Percentiles rank a stretch among this genome's conserved stretches.
Evolutionary conservation across 2,329 filamentous ascomycete genomes (phyloP).

Genomic region (Penicillium sp.): DNA sequence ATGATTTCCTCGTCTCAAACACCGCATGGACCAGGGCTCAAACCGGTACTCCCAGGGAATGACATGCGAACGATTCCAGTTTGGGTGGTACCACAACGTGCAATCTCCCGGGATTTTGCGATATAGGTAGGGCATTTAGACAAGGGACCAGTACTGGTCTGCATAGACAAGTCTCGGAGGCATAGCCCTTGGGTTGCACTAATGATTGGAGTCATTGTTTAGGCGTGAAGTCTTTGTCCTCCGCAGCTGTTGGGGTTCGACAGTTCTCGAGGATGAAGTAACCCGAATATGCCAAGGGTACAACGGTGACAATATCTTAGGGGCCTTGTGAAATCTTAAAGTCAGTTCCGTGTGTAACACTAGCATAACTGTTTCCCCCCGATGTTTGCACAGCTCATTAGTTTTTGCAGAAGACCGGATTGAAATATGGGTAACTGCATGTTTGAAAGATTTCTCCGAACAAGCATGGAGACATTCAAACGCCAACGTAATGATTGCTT

Average conservation of each 20-base stretch:
- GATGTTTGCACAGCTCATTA: neutral
- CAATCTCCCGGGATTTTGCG: neutral
- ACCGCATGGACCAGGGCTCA: neutral
- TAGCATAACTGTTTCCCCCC: neutral
- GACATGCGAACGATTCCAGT: neutral
- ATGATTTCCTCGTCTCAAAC: neutral
- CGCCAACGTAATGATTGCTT: neutral
- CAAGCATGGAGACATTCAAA: neutral
- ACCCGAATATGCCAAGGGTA: neutral
- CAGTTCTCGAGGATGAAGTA: neutral
- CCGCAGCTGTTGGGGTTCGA: neutral
- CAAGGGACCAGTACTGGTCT: neutral
- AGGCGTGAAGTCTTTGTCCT: neutral
- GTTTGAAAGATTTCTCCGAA: neutral
- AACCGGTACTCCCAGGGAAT: neutral
- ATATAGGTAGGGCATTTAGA: neutral
- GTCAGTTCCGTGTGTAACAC: neutral
- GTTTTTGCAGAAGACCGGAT: neutral
- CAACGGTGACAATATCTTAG: neutral
- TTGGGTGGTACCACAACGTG: neutral
- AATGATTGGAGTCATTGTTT: neutral
- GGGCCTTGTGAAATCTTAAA: neutral
- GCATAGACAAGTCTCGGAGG: neutral
- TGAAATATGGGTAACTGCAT: constrained; percentile 2
- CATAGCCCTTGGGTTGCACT: neutral